Evolutionary conservation across 768 basidiomycete genomes (phyloP).

Genomic region (Leccinellum albellum): DNA sequence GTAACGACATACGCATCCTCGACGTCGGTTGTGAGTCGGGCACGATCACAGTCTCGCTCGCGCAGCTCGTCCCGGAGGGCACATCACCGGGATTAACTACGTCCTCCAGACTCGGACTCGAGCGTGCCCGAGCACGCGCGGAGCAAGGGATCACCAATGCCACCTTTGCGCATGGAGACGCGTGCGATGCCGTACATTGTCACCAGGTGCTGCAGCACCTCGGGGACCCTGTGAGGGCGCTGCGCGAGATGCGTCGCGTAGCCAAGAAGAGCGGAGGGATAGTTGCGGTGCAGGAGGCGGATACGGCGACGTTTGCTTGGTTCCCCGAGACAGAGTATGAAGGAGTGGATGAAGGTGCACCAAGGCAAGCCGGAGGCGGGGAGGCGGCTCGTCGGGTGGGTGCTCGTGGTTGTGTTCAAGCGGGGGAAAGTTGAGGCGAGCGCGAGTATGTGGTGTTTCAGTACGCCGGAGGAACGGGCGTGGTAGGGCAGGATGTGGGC

Average conservation of each 20-base stretch:
- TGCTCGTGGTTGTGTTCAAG: conserved; percentile 34
- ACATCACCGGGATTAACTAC: conserved; percentile 43
- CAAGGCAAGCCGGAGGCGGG: conserved; percentile 36
- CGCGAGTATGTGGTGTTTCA: conserved; percentile 36
- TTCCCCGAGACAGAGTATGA: conserved; percentile 34
- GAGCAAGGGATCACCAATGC: conserved; percentile 34
- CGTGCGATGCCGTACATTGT: conserved; percentile 44
- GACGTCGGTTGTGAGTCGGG: conserved; percentile 54
- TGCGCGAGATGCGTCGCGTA: conserved; percentile 48
- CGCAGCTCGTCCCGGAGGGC: conserved; percentile 38
- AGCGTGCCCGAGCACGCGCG: conserved; percentile 32
- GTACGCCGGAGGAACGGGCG: conserved; percentile 32
- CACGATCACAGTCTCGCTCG: conserved; percentile 45
- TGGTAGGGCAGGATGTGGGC: conserved; percentile 41
- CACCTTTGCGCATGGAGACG: conserved; percentile 39
- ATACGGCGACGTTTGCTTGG: conserved; percentile 33
- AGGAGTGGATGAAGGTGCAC: conserved; percentile 21
- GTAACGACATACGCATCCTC: conserved; percentile 40
- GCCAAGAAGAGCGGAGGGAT: conserved; percentile 39
- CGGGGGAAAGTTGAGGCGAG: conserved; percentile 25
- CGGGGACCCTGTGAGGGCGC: conserved; percentile 35
- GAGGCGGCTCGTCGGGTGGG: conserved; percentile 36
- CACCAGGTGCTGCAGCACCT: conserved; percentile 52
- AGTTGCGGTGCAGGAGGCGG: conserved; percentile 43
- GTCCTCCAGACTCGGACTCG: conserved; percentile 11